Evolutionary conservation across 441 rosid species (phyloP).

Genomic region (Cnidoscolus chayamansa): DNA sequence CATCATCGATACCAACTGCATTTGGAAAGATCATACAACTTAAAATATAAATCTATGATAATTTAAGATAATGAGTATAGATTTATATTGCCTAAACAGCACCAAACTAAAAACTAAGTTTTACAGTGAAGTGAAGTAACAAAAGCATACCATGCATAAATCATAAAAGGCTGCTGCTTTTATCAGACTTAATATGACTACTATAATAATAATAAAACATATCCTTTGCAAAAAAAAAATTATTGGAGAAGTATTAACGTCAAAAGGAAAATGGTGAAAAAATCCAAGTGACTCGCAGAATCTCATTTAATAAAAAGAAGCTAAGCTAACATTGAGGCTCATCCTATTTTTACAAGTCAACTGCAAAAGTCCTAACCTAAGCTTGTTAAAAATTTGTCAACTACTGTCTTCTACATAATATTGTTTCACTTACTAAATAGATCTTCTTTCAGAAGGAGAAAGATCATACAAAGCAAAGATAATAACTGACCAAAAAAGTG

Average conservation of each 20-base stretch:
- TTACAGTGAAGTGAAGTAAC: not conserved
- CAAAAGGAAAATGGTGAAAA: not conserved
- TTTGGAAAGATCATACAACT: not conserved
- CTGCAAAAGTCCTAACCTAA: not conserved
- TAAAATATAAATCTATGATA: not conserved
- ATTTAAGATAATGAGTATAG: not conserved
- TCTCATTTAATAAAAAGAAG: not conserved
- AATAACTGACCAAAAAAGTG: not conserved
- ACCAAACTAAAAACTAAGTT: not conserved
- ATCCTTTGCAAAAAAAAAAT: too few relatives aligned
- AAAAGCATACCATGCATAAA: not conserved
- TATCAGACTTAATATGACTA: not conserved
- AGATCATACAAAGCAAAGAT: not conserved
- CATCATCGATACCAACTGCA: slow-evolving; percentile 79
- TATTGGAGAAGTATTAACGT: not conserved
- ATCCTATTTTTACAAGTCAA: not conserved
- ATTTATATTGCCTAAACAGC: not conserved
- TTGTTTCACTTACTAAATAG: too few relatives aligned
- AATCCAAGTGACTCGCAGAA: not conserved
- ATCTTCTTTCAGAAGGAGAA: too few relatives aligned
- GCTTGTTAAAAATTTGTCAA: not conserved
- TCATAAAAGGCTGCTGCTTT: not conserved
- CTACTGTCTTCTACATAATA: not conserved
- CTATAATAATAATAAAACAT: not conserved
- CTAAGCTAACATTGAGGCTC: not conserved